Conservation (phyloP, 2,329 filamentous ascomycete species). For the Ophiostoma montium region DNA sequence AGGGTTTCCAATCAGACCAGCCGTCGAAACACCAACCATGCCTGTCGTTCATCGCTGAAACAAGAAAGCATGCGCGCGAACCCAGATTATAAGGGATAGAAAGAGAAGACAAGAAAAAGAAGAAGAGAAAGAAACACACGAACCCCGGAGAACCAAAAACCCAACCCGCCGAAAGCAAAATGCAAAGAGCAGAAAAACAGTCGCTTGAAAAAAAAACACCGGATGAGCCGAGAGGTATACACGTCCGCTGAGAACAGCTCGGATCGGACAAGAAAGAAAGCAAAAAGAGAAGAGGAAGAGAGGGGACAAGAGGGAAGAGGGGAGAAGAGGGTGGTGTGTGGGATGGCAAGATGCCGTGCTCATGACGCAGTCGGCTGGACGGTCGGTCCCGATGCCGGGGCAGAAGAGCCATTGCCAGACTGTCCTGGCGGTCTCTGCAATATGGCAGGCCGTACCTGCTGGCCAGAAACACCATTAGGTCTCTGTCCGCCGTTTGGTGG, state of each 20-base stretch:
- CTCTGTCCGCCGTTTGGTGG: neutral
- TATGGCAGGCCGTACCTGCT: conserved; percentile 10
- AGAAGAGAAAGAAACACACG: neutral
- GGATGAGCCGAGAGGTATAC: conserved; percentile 6
- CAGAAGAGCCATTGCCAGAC: neutral
- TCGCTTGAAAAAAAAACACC: conserved; percentile 1
- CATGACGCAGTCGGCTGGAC: neutral
- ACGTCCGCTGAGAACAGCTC: conserved; percentile 1
- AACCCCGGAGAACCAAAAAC: neutral
- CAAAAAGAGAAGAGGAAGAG: neutral
- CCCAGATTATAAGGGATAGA: neutral
- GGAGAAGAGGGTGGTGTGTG: neutral
- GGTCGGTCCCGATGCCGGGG: conserved; percentile 12
- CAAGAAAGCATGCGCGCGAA: neutral
- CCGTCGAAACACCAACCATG: conserved; percentile 10
- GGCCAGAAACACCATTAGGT: neutral
- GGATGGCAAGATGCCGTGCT: neutral
- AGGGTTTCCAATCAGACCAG: neutral
- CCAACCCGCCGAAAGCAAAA: neutral
- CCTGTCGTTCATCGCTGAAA: neutral
- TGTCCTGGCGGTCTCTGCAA: neutral
- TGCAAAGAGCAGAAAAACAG: neutral
- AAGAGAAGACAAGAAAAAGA: neutral
- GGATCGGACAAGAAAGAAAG: conserved; percentile 2
- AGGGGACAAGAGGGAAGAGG: neutral